Base-by-base conservation (phyloP, 495 filamentous ascomycete species). In the Thozetella sp. region DNA sequence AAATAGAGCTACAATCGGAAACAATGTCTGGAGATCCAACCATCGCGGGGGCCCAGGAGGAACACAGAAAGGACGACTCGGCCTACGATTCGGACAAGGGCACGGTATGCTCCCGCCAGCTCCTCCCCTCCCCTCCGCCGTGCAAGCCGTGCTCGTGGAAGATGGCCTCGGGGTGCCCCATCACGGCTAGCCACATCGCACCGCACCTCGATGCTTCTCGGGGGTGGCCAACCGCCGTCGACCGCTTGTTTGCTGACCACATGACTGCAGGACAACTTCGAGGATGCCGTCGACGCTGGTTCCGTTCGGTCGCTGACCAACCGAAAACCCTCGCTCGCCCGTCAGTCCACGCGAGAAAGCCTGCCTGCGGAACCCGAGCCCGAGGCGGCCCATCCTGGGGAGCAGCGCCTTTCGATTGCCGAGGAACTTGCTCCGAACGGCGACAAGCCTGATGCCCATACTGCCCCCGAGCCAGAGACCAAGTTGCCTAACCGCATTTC, bases 201-300 rank as follows among this genome's bases (percentile, higher is more conserved):
- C n/a, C n/a, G n/a, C n/a, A n/a, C n/a, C n/a, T n/a, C n/a, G n/a
- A n/a, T n/a, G n/a, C n/a, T n/a, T n/a, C n/a, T n/a, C n/a, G n/a
- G n/a, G n/a, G n/a, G 54, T 59, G 19, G 4, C 34, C 54, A 27
- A 58, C 22, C 17, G 54, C 54, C 24, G 22, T 15, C 25, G 13
- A 11, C 22, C 58, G 34, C 30, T 13, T 20, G 13, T 17, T 27
- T 57, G 53, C 65, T 67, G 59, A 67, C 27, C 27, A 56, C 54
- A 46, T 23, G 30, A 0, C 26, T 63, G 51, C 72, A 92, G 90
- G 90, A 93, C 59, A 86, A 86, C 22, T 93, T 92, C 57, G 89
- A 92, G 68, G 90, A 94, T 76, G 89, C 89, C 58, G 76, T 84
- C 63, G 90, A 92, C 73, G 79, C 74, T 17, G 69, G 72, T 53